phyloP scores from a whole-genome alignment of 2,329 filamentous ascomycete genomes.

The Pseudocercospora fuligena region DNA sequence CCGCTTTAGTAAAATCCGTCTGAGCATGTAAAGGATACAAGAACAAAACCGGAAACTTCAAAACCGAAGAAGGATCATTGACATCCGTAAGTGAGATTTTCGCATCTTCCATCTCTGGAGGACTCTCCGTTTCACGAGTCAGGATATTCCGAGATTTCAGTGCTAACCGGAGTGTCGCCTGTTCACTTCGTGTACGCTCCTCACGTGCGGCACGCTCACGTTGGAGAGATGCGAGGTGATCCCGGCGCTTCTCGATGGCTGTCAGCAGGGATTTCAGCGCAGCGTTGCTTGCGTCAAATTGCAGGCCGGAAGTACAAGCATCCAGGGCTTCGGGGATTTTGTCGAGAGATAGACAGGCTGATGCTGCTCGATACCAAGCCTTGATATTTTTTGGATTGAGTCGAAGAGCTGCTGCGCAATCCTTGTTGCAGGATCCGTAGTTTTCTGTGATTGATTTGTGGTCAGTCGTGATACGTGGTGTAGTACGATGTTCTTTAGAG shows the following conservation, averaged over 20 bases:
- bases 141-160: constrained; percentile 74
- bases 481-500: background rate
- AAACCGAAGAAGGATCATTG: constrained; percentile 70
- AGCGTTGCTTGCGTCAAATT: constrained; percentile 71
- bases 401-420: constrained; percentile 78
- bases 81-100: constrained; percentile 71
- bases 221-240: constrained; percentile 60
- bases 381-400: constrained; percentile 84
- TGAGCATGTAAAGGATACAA: constrained; percentile 83
- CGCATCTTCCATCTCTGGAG: constrained; percentile 89
- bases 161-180: constrained; percentile 55
- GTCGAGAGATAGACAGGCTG: constrained; percentile 77
- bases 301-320: constrained; percentile 73
- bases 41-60: constrained; percentile 79
- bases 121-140: constrained; percentile 67
- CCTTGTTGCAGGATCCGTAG: constrained; percentile 82
- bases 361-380: constrained; percentile 83
- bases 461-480: constrained; percentile 29
- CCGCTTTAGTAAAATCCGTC: constrained; percentile 88
- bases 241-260: constrained; percentile 67
- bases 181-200: constrained; percentile 61
- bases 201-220: constrained; percentile 61
- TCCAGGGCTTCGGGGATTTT: constrained; percentile 81
- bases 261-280: constrained; percentile 65
- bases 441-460: constrained; percentile 61